Conservation (phyloP, 805 yeast genomes). For the Cyberlindnera suaveolens region DNA sequence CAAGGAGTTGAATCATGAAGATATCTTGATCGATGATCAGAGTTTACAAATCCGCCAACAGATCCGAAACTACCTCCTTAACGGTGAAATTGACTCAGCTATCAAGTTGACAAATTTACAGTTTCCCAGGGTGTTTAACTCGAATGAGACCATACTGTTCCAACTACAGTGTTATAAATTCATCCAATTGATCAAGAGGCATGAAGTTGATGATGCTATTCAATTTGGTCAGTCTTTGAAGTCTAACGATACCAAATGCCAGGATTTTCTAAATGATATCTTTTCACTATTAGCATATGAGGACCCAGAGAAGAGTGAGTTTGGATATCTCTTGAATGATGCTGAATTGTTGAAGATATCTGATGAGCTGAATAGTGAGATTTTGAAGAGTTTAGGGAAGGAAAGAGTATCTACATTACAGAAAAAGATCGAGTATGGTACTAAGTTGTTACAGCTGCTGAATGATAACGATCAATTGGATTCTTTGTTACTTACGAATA, state of each 20-base stretch:
- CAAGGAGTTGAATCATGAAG: conserved; percentile 25
- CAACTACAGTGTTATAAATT: conserved; percentile 38
- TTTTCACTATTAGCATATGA: conserved; percentile 48
- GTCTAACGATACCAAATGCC: conserved; percentile 26
- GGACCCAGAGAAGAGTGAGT: conserved; percentile 36
- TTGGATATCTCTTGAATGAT: conserved; percentile 30
- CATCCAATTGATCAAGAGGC: conserved; percentile 30
- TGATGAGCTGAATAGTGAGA: conserved; percentile 37
- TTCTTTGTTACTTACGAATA: conserved; percentile 35
- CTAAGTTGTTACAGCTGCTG: conserved; percentile 29
- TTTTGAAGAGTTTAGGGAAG: conserved; percentile 37
- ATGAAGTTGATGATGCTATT: conserved; percentile 29
- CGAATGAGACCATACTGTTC: conserved; percentile 31
- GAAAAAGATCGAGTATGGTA: conserved; percentile 35
- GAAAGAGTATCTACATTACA: conserved; percentile 38
- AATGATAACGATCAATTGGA: conserved; percentile 27
- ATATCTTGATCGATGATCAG: conserved; percentile 25
- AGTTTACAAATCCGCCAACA: conserved; percentile 37
- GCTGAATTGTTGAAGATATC: conserved; percentile 33
- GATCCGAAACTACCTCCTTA: conserved; percentile 35
- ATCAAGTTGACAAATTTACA: conserved; percentile 16
- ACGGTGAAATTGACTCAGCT: conserved; percentile 33
- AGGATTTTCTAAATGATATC: conserved; percentile 35
- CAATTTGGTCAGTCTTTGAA: conserved; percentile 34
- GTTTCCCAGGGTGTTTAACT: conserved; percentile 33